Evolutionary conservation across 352 stramenopile genomes (phyloP).

Genomic region (Bremia lactucae): DNA sequence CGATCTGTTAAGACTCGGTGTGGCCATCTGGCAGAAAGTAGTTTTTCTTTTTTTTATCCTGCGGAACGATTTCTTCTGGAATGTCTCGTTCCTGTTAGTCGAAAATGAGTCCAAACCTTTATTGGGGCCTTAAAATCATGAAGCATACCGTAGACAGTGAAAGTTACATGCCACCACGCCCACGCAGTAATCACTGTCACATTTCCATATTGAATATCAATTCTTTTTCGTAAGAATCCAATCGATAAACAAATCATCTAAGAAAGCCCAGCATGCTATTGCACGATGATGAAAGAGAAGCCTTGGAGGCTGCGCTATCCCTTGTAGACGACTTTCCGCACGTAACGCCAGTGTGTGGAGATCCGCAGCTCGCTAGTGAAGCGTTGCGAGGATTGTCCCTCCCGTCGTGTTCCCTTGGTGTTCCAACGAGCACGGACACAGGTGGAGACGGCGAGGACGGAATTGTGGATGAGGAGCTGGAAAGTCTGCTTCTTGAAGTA

Average conservation of each 20-base stretch:
- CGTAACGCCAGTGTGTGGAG: background rate
- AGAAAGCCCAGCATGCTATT: constrained; percentile 14
- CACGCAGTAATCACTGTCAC: no score
- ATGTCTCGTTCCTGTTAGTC: no score
- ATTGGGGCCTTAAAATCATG: no score
- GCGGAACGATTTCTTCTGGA: no score
- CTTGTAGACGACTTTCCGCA: constrained; percentile 23
- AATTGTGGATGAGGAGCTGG: constrained; percentile 22
- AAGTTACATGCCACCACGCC: no score
- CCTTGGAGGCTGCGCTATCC: constrained; percentile 27
- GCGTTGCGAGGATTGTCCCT: background rate
- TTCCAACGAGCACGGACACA: background rate
- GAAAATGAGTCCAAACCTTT: no score
- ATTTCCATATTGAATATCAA: no score
- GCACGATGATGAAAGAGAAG: constrained; percentile 26
- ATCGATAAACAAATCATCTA: no score
- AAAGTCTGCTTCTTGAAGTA: constrained; percentile 19
- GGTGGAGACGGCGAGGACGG: constrained; percentile 5
- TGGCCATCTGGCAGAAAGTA: no score
- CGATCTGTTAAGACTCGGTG: no score
- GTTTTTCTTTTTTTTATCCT: no score
- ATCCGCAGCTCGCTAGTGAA: background rate
- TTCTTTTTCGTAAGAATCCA: constrained; percentile 3
- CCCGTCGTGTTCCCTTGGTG: background rate
- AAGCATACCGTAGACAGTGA: no score